Evolutionary conservation across 148 eudicot genomes (phyloP), one percentile per base, ranked within the genome.

Genomic region (Spergularia marina): DNA sequence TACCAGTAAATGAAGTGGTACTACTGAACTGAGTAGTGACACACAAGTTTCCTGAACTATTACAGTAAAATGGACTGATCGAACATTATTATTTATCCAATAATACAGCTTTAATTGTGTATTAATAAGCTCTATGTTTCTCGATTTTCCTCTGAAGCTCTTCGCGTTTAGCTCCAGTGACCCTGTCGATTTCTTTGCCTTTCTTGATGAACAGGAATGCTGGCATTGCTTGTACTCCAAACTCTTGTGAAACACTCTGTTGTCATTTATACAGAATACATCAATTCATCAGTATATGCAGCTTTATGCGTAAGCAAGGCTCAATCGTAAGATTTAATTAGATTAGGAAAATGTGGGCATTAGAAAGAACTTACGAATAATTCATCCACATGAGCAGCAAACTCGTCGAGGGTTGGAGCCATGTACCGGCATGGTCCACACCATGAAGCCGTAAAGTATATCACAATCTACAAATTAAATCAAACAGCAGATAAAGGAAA

Each of bases 381-480:
- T 79, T 92, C 93, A 82, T 93, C 98, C 7, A 93, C 92, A 44
- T 83, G 85, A 25, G 82, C 81, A 52, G 96, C 89, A 60, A 89
- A 81, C 34, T 87, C 94, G 4, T 87, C 60, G 64, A 91, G 44
- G 15, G 76, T 64, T 17, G 92, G 91, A 25, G 85, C 91, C 80
- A 93, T 91, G 64, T 8, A 52, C 40, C 83, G 80, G 74, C 96
- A 93, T 53, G 91, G 93, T 18, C 77, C 82, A 72, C 96, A 93
- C 92, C 94, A 91, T 25, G 86, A 68, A 44, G 98, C 98, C 52
- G 90, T 86, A 88, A 93, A 90, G 64, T 87, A 84, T 30, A 90
- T 30, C 56, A 77, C 80, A 40, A 77, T 64, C 80, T 77, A 34
- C 23, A 77, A 71, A 12, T 30, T 15, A 12, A 71, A 12, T 30